These are phyloP conservation scores for Mrakiaceae sp. DNA, from an alignment of 1,284 basidiomycete species.

Conservation along the genomic window DNA sequence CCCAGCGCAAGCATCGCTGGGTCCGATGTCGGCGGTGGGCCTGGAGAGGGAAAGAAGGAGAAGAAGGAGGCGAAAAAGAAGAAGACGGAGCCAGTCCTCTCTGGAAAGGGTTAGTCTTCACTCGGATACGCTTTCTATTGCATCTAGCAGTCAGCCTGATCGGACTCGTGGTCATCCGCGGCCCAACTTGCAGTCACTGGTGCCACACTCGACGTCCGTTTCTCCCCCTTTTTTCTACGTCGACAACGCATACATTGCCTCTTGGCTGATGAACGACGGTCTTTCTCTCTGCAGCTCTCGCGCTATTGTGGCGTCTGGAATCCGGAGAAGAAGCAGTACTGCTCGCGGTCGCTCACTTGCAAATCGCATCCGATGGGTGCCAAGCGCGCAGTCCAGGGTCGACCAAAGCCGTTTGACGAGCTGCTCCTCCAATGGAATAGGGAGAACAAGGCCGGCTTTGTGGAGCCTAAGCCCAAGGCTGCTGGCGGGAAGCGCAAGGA, in stretches of 20 bases:
- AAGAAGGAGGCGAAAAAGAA: conserved; percentile 5
- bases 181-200: neutral
- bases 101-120: neutral
- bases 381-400: conserved; percentile 81
- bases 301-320: conserved; percentile 96
- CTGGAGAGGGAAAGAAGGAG: neutral
- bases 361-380: conserved; percentile 97
- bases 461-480: conserved; percentile 48
- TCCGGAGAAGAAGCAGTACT: conserved; percentile 74
- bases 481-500: neutral
- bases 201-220: neutral
- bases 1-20: neutral
- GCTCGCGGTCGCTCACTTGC: conserved; percentile 93
- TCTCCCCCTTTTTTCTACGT: conserved; percentile 4
- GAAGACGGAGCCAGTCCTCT: no score
- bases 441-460: conserved; percentile 80
- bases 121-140: neutral
- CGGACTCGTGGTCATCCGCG: neutral
- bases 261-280: neutral
- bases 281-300: conserved; percentile 67
- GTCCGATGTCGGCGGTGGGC: no score
- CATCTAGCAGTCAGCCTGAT: neutral
- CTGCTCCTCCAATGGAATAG: conserved; percentile 88
- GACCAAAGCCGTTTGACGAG: conserved; percentile 74
- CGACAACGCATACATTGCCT: neutral